Evolutionary conservation across 2,329 filamentous ascomycete species (phyloP).

Genomic region (Cladosporium colombiae): DNA sequence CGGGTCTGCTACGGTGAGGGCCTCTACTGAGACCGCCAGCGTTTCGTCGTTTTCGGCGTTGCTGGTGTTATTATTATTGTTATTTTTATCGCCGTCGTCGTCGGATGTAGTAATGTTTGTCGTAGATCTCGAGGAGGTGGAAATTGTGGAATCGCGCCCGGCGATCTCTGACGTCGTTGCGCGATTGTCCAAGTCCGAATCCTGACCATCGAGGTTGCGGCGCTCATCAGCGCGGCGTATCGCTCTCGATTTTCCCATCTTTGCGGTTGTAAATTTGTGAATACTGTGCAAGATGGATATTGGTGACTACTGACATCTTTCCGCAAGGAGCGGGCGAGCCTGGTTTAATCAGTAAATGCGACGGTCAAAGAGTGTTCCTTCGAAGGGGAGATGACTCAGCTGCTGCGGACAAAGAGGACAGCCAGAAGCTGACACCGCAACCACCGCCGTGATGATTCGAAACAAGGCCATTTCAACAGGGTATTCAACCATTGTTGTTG

Average conservation of each 20-base stretch:
- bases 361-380: neutral
- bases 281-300: neutral
- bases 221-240: conserved; percentile 4
- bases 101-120: neutral
- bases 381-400: conserved; percentile 6
- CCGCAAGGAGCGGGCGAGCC: neutral
- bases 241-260: neutral
- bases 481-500: neutral
- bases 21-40: conserved; percentile 1
- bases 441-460: neutral
- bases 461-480: neutral
- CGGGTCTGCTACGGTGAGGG: neutral
- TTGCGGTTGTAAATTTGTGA: neutral
- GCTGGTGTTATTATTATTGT: neutral
- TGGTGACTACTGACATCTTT: neutral
- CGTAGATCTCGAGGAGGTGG: neutral
- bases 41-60: neutral
- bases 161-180: conserved; percentile 6
- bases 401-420: conserved; percentile 4
- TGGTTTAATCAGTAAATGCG: neutral
- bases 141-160: neutral
- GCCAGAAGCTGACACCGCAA: conserved; percentile 3
- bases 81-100: neutral
- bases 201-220: conserved; percentile 5
- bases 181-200: neutral